Base-by-base conservation (phyloP, 2,329 filamentous ascomycete genomes). In the Hirsutella minnesotensis region DNA sequence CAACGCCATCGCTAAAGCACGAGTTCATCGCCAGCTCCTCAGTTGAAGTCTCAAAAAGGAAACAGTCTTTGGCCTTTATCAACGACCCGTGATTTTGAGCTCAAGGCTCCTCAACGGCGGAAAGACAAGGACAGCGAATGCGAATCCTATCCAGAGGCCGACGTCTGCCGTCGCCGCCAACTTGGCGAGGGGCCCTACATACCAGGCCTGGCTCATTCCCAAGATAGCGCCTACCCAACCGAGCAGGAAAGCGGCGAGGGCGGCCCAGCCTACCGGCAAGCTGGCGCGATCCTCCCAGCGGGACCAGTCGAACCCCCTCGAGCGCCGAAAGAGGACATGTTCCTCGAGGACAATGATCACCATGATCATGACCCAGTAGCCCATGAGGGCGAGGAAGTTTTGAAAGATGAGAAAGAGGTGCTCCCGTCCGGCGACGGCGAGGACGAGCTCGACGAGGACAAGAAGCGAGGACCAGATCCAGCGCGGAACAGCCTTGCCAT, bases 121-220 rank as follows among this genome's bases (percentile, higher is more conserved):
- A 31, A 59, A 61, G 1, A 49, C 39, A 1, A 61, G 58, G 51
- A 86, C 81, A 1, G 64, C 68, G 55, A 85, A 84, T 0, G 69
- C 81, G 39, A 84, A 57, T 56, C 84, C 81, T 49, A 85, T 78
- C 4, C 66, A 68, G 29, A 70, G 58, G 18, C 75, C 76, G 40
- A 61, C 65, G 21, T 61, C 66, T 53, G 44, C 66, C 59, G 34
- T 77, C 70, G 42, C 47, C 3, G 79, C 78, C 24, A 75, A 63
- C 53, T 63, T 56, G 0, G 75, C 75, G 47, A 79, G 69, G 0
- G 75, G 75, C 0, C 76, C 76, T 4, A 68, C 67, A 42, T 71
- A 79, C 74, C 75, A 79, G 1, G 65, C 69, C 52, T 77, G 72
- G 2, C 64, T 67, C 70, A 79, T 79, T 7, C 72, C 70, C 0